These are phyloP conservation scores for barrel medic (Medicago truncatula) DNA, from an alignment of 306 rosid species.

Conservation along the genomic window DNA sequence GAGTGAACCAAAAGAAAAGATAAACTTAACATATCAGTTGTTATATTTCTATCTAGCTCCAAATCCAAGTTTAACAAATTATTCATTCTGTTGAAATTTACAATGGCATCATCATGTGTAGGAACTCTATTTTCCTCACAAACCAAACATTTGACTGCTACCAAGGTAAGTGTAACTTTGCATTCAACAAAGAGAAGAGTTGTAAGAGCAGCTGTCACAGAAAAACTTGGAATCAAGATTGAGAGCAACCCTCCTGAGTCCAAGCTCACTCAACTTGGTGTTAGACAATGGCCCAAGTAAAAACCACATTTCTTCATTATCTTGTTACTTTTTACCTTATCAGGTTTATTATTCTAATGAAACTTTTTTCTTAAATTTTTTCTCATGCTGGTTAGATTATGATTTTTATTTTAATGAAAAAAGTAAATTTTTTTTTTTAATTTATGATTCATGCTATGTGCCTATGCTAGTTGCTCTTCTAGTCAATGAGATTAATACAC, in stretches of 20 bases:
- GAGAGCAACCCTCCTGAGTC: constrained; percentile 80
- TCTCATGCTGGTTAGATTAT: background rate
- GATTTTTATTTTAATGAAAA: background rate
- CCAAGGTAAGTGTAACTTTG: background rate
- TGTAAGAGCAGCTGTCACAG: constrained; percentile 55
- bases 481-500: background rate
- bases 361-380: background rate
- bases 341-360: background rate
- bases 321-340: background rate
- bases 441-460: constrained; percentile 18
- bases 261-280: constrained; percentile 58
- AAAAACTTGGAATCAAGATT: constrained; percentile 79
- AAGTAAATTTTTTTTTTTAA: constrained; percentile 2
- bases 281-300: constrained; percentile 84
- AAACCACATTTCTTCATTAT: background rate
- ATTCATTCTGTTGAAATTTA: constrained; percentile 21
- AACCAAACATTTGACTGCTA: constrained; percentile 36
- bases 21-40: constrained; percentile 20
- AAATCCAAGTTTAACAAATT: constrained; percentile 9
- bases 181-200: constrained; percentile 34
- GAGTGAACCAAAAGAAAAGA: constrained; percentile 45
- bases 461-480: background rate
- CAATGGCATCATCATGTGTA: constrained; percentile 51
- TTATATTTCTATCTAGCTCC: background rate
- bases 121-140: constrained; percentile 34